Percentiles rank a stretch among this genome's conserved stretches.
These are phyloP conservation scores for Magnolia kwangsiensis DNA, from an alignment of 164 flowering plant genomes.

Conservation along the genomic window DNA sequence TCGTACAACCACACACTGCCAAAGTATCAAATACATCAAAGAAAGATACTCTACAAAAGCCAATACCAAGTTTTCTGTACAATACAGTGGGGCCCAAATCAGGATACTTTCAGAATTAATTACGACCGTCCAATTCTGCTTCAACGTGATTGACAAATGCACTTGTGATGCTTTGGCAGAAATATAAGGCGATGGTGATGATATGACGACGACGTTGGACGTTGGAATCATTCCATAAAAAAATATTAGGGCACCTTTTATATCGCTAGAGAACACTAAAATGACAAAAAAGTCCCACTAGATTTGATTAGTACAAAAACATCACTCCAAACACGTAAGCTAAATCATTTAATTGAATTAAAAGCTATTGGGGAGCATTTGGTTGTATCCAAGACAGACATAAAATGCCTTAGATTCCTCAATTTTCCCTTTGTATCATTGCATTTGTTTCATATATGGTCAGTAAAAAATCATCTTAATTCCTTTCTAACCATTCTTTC, in stretches of 20 bases:
- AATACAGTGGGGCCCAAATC: too few species aligned
- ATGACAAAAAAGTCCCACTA: neutral
- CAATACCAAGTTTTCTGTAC: too few species aligned
- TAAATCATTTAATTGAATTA: neutral
- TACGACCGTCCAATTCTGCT: too few species aligned
- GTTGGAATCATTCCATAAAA: neutral
- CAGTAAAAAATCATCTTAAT: too few species aligned
- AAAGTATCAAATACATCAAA: too few species aligned
- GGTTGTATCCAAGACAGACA: neutral
- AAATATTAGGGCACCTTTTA: neutral
- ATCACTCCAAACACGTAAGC: neutral
- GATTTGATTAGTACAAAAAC: neutral
- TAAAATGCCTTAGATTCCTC: neutral
- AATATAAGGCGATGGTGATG: neutral
- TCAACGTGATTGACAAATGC: too few species aligned
- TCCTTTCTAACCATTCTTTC: too few species aligned
- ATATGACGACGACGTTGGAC: neutral
- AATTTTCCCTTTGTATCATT: neutral
- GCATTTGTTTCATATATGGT: slow-evolving; percentile 5
- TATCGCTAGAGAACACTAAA: neutral
- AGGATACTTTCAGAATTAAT: too few species aligned
- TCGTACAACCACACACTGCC: too few species aligned
- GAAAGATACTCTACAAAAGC: too few species aligned
- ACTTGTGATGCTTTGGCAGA: too few species aligned
- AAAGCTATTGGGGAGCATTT: neutral